These are phyloP conservation scores for Crithidia fasciculata DNA, from an alignment of 208 protist species.

Conservation along the genomic window DNA sequence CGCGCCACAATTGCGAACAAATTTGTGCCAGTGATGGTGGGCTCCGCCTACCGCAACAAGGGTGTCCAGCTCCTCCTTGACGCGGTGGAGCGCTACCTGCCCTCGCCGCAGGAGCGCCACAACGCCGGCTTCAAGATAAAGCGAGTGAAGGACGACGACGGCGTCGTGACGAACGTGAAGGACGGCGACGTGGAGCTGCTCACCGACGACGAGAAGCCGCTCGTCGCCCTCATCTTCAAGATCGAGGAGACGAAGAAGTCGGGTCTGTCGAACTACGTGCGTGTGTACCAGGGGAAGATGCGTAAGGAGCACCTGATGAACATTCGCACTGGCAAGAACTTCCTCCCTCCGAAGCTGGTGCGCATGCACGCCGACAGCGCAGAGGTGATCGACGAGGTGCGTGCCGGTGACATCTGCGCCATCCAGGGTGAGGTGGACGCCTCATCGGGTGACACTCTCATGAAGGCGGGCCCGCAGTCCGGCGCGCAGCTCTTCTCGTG, in stretches of 20 bases:
- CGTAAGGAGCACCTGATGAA: slow-evolving; percentile 91
- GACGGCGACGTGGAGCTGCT: slow-evolving; percentile 80
- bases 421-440: slow-evolving; percentile 98
- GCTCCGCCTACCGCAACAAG: slow-evolving; percentile 99
- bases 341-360: slow-evolving; percentile 96
- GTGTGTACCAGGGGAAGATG: slow-evolving; percentile 98
- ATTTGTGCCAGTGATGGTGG: slow-evolving; percentile 97
- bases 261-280: slow-evolving; percentile 98
- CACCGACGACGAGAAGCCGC: slow-evolving; percentile 91
- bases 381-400: slow-evolving; percentile 93
- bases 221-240: slow-evolving; percentile 98
- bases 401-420: slow-evolving; percentile 98
- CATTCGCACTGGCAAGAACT: slow-evolving; percentile 86
- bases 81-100: slow-evolving; percentile 96
- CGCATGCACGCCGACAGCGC: slow-evolving; percentile 98
- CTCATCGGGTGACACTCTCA: slow-evolving; percentile 97
- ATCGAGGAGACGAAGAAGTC: slow-evolving; percentile 96
- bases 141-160: slow-evolving; percentile 90
- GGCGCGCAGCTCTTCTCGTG: slow-evolving; percentile 75
- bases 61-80: slow-evolving; percentile 98
- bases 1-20: slow-evolving; percentile 93
- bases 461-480: slow-evolving; percentile 73
- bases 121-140: slow-evolving; percentile 85
- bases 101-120: slow-evolving; percentile 93
- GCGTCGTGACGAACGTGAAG: slow-evolving; percentile 75